These are phyloP conservation scores for Phytophthora hibernalis DNA, from an alignment of 352 stramenopile species.

Conservation along the genomic window DNA sequence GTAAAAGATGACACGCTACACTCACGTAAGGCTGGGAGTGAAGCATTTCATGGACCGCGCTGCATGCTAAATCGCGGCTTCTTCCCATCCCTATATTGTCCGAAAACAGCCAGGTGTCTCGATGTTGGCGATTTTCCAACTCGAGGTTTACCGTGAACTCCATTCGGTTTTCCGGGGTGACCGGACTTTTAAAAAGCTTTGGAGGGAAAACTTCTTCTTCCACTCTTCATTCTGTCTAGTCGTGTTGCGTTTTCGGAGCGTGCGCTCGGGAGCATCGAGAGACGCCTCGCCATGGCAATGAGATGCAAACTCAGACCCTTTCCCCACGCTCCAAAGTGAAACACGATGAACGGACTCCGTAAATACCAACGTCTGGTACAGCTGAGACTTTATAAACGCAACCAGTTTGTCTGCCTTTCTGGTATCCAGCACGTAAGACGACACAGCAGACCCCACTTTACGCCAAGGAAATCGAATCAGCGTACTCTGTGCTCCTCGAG, in stretches of 20 bases:
- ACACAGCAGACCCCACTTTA: slow-evolving; percentile 51
- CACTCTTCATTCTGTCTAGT: slow-evolving; percentile 69
- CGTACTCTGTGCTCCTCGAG: slow-evolving; percentile 55
- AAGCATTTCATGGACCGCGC: slow-evolving; percentile 65
- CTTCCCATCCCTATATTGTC: slow-evolving; percentile 74
- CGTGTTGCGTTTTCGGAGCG: slow-evolving; percentile 52
- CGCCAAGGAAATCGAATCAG: slow-evolving; percentile 78
- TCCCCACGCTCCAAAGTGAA: slow-evolving; percentile 71
- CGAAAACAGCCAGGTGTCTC: slow-evolving; percentile 68
- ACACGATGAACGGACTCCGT: slow-evolving; percentile 68
- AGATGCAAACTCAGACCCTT: slow-evolving; percentile 66
- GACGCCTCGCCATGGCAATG: slow-evolving; percentile 60
- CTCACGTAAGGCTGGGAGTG: slow-evolving; percentile 72
- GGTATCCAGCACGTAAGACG: slow-evolving; percentile 40
- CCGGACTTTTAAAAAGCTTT: slow-evolving; percentile 79
- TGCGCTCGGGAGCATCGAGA: slow-evolving; percentile 46
- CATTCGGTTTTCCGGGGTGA: slow-evolving; percentile 69
- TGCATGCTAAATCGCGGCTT: slow-evolving; percentile 71
- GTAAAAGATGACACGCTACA: slow-evolving; percentile 67
- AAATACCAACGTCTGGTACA: slow-evolving; percentile 74
- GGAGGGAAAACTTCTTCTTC: slow-evolving; percentile 81
- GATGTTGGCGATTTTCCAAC: slow-evolving; percentile 57
- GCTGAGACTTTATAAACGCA: slow-evolving; percentile 47
- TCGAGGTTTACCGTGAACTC: slow-evolving; percentile 72
- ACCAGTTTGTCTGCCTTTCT: slow-evolving; percentile 45